Percentiles rank a stretch among this genome's conserved stretches.
phyloP scores from a whole-genome alignment of 768 basidiomycete species.

The Baorangia bicolor region DNA sequence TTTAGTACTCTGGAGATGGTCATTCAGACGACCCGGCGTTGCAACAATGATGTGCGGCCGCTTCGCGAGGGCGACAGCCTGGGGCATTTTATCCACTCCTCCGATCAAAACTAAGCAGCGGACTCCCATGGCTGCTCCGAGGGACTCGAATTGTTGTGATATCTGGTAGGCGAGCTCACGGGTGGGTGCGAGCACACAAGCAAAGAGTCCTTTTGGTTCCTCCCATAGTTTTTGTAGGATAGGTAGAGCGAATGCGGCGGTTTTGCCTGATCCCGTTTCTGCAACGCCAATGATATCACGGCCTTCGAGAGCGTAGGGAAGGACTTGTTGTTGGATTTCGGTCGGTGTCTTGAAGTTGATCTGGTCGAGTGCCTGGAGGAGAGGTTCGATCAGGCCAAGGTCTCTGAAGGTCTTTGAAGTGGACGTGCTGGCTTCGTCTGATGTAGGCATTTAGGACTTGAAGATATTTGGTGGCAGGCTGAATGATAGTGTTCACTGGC shows the following conservation, averaged over 20 bases:
- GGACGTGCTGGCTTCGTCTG: conserved; percentile 60
- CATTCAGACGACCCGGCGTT: conserved; percentile 89
- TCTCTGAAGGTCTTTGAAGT: conserved; percentile 63
- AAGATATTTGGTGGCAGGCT: background rate
- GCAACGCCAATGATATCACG: conserved; percentile 99
- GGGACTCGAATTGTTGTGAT: conserved; percentile 90
- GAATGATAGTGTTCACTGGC: background rate
- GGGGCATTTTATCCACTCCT: conserved; percentile 88
- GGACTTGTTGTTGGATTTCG: conserved; percentile 80
- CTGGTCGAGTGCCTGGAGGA: conserved; percentile 81
- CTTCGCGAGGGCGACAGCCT: conserved; percentile 90
- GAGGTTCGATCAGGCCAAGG: conserved; percentile 85
- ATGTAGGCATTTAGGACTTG: conserved; percentile 49
- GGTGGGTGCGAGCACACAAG: conserved; percentile 94
- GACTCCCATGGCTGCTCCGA: conserved; percentile 92
- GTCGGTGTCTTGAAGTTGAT: conserved; percentile 85
- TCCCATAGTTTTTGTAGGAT: conserved; percentile 97
- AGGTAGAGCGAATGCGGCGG: conserved; percentile 94
- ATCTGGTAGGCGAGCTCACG: conserved; percentile 98
- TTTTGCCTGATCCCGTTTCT: conserved; percentile 96
- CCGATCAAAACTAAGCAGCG: conserved; percentile 92
- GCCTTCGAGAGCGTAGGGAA: conserved; percentile 88
- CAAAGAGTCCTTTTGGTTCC: conserved; percentile 90
- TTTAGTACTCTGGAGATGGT: conserved; percentile 96
- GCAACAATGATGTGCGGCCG: conserved; percentile 93